Evolutionary conservation across 345 rosid genomes (phyloP).

Genomic region (Euphorbia peplus): DNA sequence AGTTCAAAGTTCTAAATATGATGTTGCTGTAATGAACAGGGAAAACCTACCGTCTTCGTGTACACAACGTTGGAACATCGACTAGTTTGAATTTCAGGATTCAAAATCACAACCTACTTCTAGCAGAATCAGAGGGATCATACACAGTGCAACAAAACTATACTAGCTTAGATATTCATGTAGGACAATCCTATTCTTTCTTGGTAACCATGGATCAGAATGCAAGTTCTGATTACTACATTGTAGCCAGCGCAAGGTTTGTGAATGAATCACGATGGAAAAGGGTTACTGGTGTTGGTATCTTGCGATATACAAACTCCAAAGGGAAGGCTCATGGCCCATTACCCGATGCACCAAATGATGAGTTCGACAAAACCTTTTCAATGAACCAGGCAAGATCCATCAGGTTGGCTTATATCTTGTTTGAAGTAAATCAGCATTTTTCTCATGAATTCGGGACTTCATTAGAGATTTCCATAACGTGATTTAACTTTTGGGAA

Average conservation of each 20-base stretch:
- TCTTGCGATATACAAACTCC: conserved; percentile 88
- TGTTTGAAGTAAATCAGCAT: not conserved
- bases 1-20: not conserved
- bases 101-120: conserved; percentile 82
- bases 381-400: conserved; percentile 99
- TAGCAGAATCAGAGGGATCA: conserved; percentile 92
- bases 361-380: conserved; percentile 82
- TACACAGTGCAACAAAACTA: conserved; percentile 97
- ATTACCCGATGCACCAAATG: conserved; percentile 77
- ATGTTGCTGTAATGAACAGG: conserved; percentile 45
- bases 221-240: conserved; percentile 93
- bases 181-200: conserved; percentile 90
- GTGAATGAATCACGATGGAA: conserved; percentile 87
- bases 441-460: not conserved
- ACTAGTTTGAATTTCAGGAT: conserved; percentile 96
- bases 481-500: conserved; percentile 1
- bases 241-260: conserved; percentile 91
- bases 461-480: not conserved
- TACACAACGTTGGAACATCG: conserved; percentile 88
- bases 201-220: conserved; percentile 94
- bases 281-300: conserved; percentile 92
- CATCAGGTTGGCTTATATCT: conserved; percentile 58
- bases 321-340: conserved; percentile 91
- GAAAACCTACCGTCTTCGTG: conserved; percentile 80
- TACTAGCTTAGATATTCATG: conserved; percentile 95